These are phyloP conservation scores for Desmodesmus armatus DNA, from an alignment of 139 green algal genomes.

Conservation along the genomic window DNA sequence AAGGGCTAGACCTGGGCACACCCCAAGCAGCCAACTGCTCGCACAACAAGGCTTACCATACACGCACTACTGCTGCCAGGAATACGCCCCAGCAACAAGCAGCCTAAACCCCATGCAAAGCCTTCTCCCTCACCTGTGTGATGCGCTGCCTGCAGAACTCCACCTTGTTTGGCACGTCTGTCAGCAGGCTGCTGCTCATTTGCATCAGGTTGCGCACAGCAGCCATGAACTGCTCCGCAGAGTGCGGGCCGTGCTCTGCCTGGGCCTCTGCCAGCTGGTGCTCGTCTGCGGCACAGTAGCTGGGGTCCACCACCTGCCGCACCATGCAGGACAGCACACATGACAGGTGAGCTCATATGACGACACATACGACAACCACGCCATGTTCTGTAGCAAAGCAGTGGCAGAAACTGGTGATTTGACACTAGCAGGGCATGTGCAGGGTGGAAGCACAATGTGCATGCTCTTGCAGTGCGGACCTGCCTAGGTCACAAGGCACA, in stretches of 20 bases:
- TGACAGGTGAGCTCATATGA: not conserved
- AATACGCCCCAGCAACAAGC: too few relatives aligned
- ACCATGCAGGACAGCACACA: not conserved
- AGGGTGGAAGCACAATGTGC: too few relatives aligned
- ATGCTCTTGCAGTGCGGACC: too few relatives aligned
- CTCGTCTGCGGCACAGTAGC: not conserved
- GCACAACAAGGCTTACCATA: too few relatives aligned
- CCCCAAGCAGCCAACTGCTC: too few relatives aligned
- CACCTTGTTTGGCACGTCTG: constrained; percentile 54
- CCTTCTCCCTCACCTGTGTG: constrained; percentile 21
- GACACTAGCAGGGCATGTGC: too few relatives aligned
- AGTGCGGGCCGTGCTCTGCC: not conserved
- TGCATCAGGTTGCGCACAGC: constrained; percentile 43
- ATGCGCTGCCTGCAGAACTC: constrained; percentile 54
- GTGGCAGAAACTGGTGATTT: too few relatives aligned
- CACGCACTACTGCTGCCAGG: too few relatives aligned
- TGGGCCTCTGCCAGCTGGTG: constrained; percentile 24
- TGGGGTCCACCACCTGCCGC: constrained; percentile 37
- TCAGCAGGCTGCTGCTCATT: constrained; percentile 48
- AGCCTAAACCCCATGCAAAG: too few relatives aligned
- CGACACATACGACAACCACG: not conserved
- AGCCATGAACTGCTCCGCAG: constrained; percentile 42
- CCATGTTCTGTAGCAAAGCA: too few relatives aligned
- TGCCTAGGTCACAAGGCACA: too few relatives aligned
- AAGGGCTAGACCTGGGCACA: too few relatives aligned